phyloP scores from a whole-genome alignment of 495 filamentous ascomycete species.

The Aspergillus affinis region DNA sequence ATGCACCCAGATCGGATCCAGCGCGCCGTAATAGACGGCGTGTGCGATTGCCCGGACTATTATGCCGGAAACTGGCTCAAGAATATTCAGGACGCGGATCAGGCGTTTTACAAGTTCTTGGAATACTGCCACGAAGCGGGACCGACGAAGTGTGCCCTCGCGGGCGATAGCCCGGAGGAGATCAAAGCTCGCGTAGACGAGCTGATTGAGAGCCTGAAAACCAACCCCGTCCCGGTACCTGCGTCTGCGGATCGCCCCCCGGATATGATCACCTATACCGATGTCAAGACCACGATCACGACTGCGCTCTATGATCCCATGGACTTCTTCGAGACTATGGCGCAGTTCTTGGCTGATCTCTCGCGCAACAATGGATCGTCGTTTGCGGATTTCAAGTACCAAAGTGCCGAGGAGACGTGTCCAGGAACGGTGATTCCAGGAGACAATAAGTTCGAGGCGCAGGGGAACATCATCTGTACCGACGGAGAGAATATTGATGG shows the following conservation, averaged over 20 bases:
- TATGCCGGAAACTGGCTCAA: conserved; percentile 40
- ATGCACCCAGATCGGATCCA: conserved; percentile 54
- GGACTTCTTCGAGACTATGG: background rate
- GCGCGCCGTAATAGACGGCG: conserved; percentile 53
- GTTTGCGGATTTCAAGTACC: background rate
- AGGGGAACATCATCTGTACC: background rate
- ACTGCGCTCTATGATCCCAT: background rate
- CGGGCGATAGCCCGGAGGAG: background rate
- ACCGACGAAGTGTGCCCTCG: background rate
- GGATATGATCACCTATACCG: conserved; percentile 5
- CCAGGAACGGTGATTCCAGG: background rate
- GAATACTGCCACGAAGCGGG: conserved; percentile 36
- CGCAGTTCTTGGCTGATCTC: background rate
- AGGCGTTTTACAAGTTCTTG: conserved; percentile 45
- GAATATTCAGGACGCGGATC: conserved; percentile 50
- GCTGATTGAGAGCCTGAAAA: background rate
- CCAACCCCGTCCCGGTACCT: background rate
- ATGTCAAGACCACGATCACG: background rate
- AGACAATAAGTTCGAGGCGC: background rate
- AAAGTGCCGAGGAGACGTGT: background rate
- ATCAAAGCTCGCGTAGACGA: background rate
- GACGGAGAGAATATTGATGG: background rate
- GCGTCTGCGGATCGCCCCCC: background rate
- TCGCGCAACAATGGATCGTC: background rate
- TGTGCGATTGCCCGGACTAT: conserved; percentile 51